Evolutionary conservation across 441 rosid genomes (phyloP), one percentile per base, ranked within the genome.

Genomic region (Brassica balearica): DNA sequence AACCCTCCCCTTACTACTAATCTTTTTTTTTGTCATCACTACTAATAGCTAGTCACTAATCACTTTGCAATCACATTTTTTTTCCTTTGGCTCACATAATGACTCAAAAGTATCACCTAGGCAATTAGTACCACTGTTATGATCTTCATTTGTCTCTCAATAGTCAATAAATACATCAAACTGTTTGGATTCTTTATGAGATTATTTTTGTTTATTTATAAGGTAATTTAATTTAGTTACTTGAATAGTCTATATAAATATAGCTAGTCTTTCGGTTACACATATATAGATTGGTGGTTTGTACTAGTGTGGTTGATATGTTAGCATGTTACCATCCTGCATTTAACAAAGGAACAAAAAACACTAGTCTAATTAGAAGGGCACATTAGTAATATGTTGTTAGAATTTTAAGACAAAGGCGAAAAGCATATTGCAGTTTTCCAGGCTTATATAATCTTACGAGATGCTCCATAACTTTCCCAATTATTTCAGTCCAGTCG

Each of bases 351-450:
- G n/a, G n/a, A 9, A 34, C 8, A 17, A 8, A 8, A 34, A n/a
- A 20, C 2, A 20, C 0, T 23, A 48, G 34, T 62, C 22, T 32
- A 58, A 43, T 4, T 20, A 66, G 8, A 72, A 72, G 69, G 81
- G 77, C 9, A 67, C n/a, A 46, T 78, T 15, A 32, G 81, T 72
- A 48, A 29, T 32, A 5, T 32, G 14, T 56, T 0, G 6, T 3
- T 41, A 8, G 61, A 71, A 27, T 65, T 55, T 48, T 46, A 78
- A 68, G 65, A 78, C 59, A 60, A 78, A 48, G 32, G 77, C 62
- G 62, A 66, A 73, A 67, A 61, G 12, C 77, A 60, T 14, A 67
- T 4, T 22, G 68, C 23, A 55, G 29, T 20, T 59, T 53, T 67
- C 15, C 12, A 59, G 11, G 55, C 32, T 78, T 56, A 67, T 43